These are phyloP conservation scores for Paxillus rubicundulus DNA, from an alignment of 768 basidiomycete genomes.

Conservation along the genomic window DNA sequence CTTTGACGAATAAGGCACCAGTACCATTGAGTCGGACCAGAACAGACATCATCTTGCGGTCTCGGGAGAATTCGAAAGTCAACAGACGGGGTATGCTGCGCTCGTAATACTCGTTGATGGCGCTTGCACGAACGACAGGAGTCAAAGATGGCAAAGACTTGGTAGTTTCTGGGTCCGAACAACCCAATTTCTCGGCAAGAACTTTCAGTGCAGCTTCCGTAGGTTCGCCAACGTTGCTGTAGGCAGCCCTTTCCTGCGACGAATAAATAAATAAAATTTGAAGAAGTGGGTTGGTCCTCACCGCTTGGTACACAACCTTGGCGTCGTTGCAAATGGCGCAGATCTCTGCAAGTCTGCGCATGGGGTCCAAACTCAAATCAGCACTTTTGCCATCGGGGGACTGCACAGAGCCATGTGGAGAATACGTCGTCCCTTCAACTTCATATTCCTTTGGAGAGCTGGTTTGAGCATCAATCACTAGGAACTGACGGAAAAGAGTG, in stretches of 20 bases:
- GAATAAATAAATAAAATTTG: constrained; percentile 1
- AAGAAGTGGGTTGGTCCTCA: constrained; percentile 34
- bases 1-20: constrained; percentile 90
- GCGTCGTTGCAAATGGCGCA: constrained; percentile 94
- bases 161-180: constrained; percentile 55
- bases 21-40: constrained; percentile 66
- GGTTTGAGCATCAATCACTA: constrained; percentile 58
- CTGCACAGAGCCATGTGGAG: constrained; percentile 75
- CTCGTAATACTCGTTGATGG: constrained; percentile 83
- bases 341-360: constrained; percentile 88
- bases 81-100: constrained; percentile 71
- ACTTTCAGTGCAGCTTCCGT: constrained; percentile 97
- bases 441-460: constrained; percentile 60
- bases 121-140: constrained; percentile 66
- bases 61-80: constrained; percentile 97
- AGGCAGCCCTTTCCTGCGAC: constrained; percentile 70
- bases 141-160: constrained; percentile 57
- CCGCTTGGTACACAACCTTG: constrained; percentile 79
- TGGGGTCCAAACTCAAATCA: constrained; percentile 64
- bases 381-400: constrained; percentile 61
- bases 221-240: constrained; percentile 89
- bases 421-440: constrained; percentile 92
- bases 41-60: constrained; percentile 99
- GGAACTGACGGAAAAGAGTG: constrained; percentile 53
- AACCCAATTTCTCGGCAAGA: constrained; percentile 90